Evolutionary conservation across 192 early-diverging fungal genomes (phyloP), one percentile per base, ranked within the genome.

Genomic region (Coemansia sp.): DNA sequence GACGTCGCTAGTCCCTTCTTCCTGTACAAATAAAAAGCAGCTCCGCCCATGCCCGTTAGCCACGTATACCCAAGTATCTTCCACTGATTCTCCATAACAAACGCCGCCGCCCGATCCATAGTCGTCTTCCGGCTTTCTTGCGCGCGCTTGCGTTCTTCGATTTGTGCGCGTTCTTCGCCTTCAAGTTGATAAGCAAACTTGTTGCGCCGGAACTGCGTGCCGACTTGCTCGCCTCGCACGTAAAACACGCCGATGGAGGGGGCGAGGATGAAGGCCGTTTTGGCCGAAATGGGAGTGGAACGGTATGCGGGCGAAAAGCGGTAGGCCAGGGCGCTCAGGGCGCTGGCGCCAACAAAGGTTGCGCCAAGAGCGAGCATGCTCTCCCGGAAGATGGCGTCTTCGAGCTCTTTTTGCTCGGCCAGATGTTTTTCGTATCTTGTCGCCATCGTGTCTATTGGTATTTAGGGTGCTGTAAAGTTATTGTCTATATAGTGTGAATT

Each of bases 1-100:
- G 85, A 74, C 6, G 65, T 66, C 1, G 78, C 70, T 64, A 90
- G 79, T 22, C 85, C 76, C 65, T 80, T 83, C 56, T 83, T 62
- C 50, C 68, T 54, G 16, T 75, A 75, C 47, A 83, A 29, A 47
- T 80, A 69, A 29, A 65, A 59, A 0, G 73, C 10, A 1, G 82
- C 67, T 4, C 74, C 72, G 16, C 70, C 62, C 32, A 83, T 80
- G 18, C 82, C 71, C 2, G 68, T 58, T 22, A 75, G 57, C 82
- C 82, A 83, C n/a, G 82, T 80, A 48, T 61, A 65, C 0, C 82
- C 82, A 11, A 83, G 32, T n/a, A 83, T 70, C n/a, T 66, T 59
- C 82, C 82, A 83, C 49, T 74, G 69, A 45, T 83, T 41, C 41
- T 61, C 62, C 3, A 61, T 73, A 35, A 83, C 65, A 67, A 68